These are phyloP conservation scores for Neoscytalidium dimidiatum DNA, from an alignment of 2,329 filamentous ascomycete genomes.

Conservation along the genomic window DNA sequence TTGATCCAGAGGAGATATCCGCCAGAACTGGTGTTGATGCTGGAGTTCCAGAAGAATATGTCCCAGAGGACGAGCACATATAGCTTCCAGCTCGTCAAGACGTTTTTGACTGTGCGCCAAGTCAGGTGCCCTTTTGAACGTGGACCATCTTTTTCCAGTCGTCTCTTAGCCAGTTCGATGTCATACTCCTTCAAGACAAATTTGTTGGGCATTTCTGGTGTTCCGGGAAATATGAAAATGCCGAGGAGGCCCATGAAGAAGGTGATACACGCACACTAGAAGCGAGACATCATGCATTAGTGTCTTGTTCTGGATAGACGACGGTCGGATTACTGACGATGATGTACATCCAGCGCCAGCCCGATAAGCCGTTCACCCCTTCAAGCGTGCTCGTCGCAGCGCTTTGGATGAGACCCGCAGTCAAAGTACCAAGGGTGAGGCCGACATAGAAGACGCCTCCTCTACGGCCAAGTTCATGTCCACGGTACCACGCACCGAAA, in stretches of 20 bases:
- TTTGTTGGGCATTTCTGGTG: conserved; percentile 51
- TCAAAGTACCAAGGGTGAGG: conserved; percentile 54
- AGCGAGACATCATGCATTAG: too few species aligned
- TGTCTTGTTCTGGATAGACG: too few species aligned
- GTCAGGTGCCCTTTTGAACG: conserved; percentile 32
- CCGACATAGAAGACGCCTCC: conserved; percentile 57
- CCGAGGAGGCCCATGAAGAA: conserved; percentile 56
- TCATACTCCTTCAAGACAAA: conserved; percentile 51
- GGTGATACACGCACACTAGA: conserved; percentile 45
- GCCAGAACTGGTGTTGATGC: conserved; percentile 49
- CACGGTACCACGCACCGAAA: conserved; percentile 48
- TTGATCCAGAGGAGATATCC: conserved; percentile 62
- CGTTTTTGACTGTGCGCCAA: conserved; percentile 28
- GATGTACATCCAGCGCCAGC: conserved; percentile 41
- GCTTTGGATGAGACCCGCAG: conserved; percentile 51
- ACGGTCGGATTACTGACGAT: conserved; percentile 23
- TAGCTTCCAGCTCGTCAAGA: conserved; percentile 49
- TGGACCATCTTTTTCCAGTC: conserved; percentile 51
- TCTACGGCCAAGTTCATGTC: conserved; percentile 45
- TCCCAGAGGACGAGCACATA: conserved; percentile 55
- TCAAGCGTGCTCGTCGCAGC: conserved; percentile 56
- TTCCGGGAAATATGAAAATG: conserved; percentile 55
- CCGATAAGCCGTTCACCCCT: conserved; percentile 46
- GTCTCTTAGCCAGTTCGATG: conserved; percentile 46
- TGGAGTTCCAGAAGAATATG: conserved; percentile 60